Percentiles rank a stretch among this genome's conserved stretches.
Conservation (phyloP, 768 basidiomycete species). For the Suillus weaverae region DNA sequence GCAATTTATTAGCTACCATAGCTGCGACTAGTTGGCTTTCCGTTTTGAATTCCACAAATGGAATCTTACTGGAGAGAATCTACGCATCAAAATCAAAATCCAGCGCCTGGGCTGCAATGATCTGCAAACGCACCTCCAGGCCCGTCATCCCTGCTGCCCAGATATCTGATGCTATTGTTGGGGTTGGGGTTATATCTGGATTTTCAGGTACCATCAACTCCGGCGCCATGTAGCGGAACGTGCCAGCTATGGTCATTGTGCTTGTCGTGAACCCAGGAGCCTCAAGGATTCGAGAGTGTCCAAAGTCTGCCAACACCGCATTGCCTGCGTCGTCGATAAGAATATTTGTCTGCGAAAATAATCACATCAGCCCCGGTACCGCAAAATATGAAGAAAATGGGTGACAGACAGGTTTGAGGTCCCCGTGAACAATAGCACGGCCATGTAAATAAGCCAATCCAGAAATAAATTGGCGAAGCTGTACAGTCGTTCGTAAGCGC, state of each 20-base stretch:
- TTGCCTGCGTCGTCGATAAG: slow-evolving; percentile 1
- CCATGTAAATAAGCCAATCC: slow-evolving; percentile 59
- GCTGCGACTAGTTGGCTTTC: slow-evolving; percentile 16
- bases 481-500: neutral
- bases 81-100: slow-evolving; percentile 3
- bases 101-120: neutral
- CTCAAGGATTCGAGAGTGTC: slow-evolving; percentile 53
- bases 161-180: slow-evolving; percentile 30
- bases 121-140: slow-evolving; percentile 30
- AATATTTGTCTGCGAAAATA: slow-evolving; percentile 1
- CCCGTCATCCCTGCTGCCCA: slow-evolving; percentile 41
- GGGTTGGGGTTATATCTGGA: slow-evolving; percentile 15
- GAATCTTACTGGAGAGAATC: slow-evolving; percentile 26
- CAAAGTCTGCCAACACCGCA: slow-evolving; percentile 1
- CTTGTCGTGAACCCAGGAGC: slow-evolving; percentile 41
- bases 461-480: slow-evolving; percentile 58
- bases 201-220: slow-evolving; percentile 41
- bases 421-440: slow-evolving; percentile 58
- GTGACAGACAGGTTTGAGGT: slow-evolving; percentile 56
- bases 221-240: slow-evolving; percentile 48
- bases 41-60: slow-evolving; percentile 15
- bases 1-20: neutral
- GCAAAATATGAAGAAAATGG: neutral
- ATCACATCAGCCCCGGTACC: neutral
- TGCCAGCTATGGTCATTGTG: slow-evolving; percentile 33